Percentiles rank a stretch among this genome's conserved stretches.
phyloP scores from a whole-genome alignment of 345 rosid genomes.

The Gossypium rotundifolium region DNA sequence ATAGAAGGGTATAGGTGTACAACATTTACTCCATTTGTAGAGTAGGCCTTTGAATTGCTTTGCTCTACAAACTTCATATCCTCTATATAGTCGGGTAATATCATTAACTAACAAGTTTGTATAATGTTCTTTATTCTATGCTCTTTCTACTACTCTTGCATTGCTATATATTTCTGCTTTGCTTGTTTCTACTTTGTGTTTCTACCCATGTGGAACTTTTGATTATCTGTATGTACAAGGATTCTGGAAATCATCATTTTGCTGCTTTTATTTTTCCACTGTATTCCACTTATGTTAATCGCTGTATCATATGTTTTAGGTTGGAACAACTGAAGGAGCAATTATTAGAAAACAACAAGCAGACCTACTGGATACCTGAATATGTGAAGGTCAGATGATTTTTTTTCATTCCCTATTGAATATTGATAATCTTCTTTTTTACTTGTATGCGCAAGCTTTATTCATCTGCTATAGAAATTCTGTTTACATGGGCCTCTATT shows the following conservation, averaged over 20 bases:
- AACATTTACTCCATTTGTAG: not conserved
- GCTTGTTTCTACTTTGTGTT: not conserved
- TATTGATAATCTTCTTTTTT: not conserved
- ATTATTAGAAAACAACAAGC: slow-evolving; percentile 72
- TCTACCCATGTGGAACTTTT: not conserved
- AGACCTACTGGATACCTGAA: slow-evolving; percentile 96
- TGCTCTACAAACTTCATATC: not conserved
- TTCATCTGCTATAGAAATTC: not conserved
- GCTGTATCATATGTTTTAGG: slow-evolving; percentile 32
- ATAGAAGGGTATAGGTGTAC: not conserved
- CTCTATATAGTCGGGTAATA: not conserved
- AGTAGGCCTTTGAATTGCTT: not conserved
- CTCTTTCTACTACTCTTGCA: not conserved
- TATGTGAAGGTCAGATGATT: slow-evolving; percentile 72
- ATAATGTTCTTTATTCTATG: not conserved
- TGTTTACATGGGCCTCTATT: not conserved
- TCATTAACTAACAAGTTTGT: not conserved
- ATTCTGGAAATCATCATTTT: not conserved
- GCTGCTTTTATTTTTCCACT: not conserved
- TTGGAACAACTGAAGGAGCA: slow-evolving; percentile 80
- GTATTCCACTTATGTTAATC: not conserved
- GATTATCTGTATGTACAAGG: not conserved
- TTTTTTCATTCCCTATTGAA: not conserved
- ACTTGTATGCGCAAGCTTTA: not conserved
- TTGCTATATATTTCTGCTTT: not conserved